Base-by-base conservation (phyloP, 208 protist species). In the Acanthamoeba triangularis region DNA sequence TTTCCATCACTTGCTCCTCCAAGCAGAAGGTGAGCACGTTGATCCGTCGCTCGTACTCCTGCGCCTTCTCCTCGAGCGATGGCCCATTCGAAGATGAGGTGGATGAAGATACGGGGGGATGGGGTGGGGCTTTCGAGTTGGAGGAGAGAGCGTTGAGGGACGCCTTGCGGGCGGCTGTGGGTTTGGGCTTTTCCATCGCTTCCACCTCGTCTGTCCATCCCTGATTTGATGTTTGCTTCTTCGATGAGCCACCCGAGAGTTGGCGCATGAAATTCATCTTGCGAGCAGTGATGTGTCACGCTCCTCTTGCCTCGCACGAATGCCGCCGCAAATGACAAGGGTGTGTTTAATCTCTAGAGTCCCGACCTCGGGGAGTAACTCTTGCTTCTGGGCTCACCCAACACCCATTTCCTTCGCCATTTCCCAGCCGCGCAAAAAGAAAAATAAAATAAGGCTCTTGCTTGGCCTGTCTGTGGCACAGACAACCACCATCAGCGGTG, bases 1-100 rank as follows among this genome's bases (percentile, higher is more conserved):
- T 88, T 23, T 88, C 80, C 47, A 61, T 52, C 25, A 88, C 52
- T 30, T 88, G 80, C 52, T 88, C 52, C 52, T 88, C 80, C 80
- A 88, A 10, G 47, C 80, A 88, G 47, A 63, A 61, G 8, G 80
- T 88, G 47, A 88, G 80, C 80, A 88, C 80, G 80, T 88, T 61
- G 80, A 88, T 88, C 28, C 80, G 6, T 88, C 80, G 80, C 80
- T 52, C 80, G 52, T 88, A 88, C 52, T 88, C 80, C 23, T 88
- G 80, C 80, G 52, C 41, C 28, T 61, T 88, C 52, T 88, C 80
- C 47, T 88, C 80, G 37, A 52, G 80, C 41, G 80, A 61, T 13
- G 80, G 52, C 47, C 80, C 80, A 88, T 28, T 41, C 25, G 80
- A 88, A 88, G 80, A 88, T 88, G 80, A 35, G 28, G 76, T 88